Base-by-base conservation (phyloP, 352 stramenopile genomes). In the Globisporangium nodosum region DNA sequence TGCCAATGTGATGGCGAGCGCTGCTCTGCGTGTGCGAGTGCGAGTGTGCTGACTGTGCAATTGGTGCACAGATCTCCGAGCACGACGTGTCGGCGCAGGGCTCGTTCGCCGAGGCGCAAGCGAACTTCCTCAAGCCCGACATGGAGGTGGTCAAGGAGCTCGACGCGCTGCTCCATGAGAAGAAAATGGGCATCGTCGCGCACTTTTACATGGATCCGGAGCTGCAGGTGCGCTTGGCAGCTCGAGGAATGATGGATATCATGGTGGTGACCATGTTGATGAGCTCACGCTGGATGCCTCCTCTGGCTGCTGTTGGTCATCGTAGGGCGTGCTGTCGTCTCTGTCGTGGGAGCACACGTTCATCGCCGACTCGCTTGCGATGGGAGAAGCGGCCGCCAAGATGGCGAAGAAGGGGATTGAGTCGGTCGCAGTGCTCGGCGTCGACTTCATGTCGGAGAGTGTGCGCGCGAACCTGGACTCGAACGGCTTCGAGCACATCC, bases 191-290 rank as follows among this genome's bases (percentile, higher is more conserved):
- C 50, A 94, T 99, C 60, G 96, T 98, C 27, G 96, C 96, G 20
- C 96, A 99, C 58, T 99, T 98, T 66, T 98, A 99, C 81, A 99
- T 99, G 96, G 96, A 99, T 78, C 94, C 97, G 2, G 96, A 98
- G 77, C 76, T 99, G 31, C 94, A 99, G 66, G 87, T 88, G 47
- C 60, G 87, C 21, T 58, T 85, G 18, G 12, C 49, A 30, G 20
- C 1, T 9, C 21, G 33, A 1, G 27, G 15, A 35, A 7, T 52
- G 30, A 13, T 39, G 35, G 8, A 15, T 15, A 6, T 15, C 12
- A 4, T 40, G 2, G 3, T 65, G 1, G 21, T 3, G 18, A 43
- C 42, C 21, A 35, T 56, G 0, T 13, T 20, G 18, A 51, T 39
- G 5, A 5, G 31, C 42, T 21, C 21, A n/a, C 33, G 3, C 9